Conservation (phyloP, 257 asterid species). For the Solanum bulbocastanum region DNA sequence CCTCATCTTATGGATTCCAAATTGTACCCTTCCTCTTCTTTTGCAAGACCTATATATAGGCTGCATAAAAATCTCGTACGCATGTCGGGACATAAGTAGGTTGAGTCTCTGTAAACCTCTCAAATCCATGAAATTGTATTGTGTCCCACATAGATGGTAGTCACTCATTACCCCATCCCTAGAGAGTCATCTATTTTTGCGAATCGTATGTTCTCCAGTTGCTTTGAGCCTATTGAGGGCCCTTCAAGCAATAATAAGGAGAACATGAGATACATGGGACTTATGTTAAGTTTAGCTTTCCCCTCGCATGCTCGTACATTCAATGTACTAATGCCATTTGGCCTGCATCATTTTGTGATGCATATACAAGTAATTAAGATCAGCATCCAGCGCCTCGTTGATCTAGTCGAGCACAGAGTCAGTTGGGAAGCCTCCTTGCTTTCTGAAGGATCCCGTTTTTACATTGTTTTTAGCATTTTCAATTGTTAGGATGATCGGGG, state of each 20-base stretch:
- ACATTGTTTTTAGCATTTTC: too few relatives aligned
- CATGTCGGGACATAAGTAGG: neutral
- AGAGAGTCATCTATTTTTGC: neutral
- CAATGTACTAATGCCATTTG: too few relatives aligned
- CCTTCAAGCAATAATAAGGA: neutral
- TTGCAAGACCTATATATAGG: neutral
- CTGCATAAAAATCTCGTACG: too few relatives aligned
- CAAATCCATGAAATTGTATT: neutral
- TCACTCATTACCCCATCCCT: neutral
- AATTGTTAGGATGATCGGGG: too few relatives aligned
- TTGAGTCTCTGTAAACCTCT: neutral
- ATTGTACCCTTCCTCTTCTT: neutral
- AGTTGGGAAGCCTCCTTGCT: too few relatives aligned
- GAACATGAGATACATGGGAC: neutral
- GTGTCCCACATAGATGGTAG: neutral
- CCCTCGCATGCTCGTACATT: too few relatives aligned
- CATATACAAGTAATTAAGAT: too few relatives aligned
- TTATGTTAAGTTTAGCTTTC: too few relatives aligned
- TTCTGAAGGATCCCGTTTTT: too few relatives aligned
- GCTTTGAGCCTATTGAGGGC: neutral
- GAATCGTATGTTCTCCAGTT: neutral
- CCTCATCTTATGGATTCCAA: neutral
- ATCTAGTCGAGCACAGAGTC: too few relatives aligned
- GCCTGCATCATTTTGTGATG: too few relatives aligned
- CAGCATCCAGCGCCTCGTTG: too few relatives aligned